These are phyloP conservation scores for Gossypium schwendimanii DNA, from an alignment of 441 rosid genomes.

Conservation along the genomic window DNA sequence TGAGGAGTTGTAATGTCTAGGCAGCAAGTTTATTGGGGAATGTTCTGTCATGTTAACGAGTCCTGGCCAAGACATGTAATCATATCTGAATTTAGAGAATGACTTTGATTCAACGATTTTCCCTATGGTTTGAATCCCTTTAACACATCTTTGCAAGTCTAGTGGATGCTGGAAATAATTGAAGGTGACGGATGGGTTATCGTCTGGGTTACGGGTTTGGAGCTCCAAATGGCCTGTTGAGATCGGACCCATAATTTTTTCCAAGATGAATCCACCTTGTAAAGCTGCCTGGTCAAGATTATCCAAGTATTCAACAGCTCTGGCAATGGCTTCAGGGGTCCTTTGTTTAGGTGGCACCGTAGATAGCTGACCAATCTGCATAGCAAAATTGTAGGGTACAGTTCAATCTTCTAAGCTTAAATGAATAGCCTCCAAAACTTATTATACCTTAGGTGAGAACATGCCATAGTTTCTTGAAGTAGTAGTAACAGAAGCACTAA, in stretches of 20 bases:
- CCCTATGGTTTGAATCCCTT: conserved; percentile 54
- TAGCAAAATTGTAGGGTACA: background rate
- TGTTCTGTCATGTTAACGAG: conserved; percentile 53
- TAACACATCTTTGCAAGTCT: conserved; percentile 57
- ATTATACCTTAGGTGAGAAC: conserved; percentile 54
- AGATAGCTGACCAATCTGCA: conserved; percentile 41
- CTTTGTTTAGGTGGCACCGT: conserved; percentile 25
- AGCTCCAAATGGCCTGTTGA: conserved; percentile 71
- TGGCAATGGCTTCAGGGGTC: conserved; percentile 42
- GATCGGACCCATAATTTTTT: conserved; percentile 65
- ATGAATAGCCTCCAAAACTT: background rate
- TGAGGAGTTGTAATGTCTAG: conserved; percentile 44
- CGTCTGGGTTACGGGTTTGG: conserved; percentile 39
- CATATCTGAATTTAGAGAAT: conserved; percentile 40
- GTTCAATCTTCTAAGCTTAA: background rate
- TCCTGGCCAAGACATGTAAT: conserved; percentile 25
- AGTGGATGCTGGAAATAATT: conserved; percentile 61
- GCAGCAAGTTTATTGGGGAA: conserved; percentile 57
- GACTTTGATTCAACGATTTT: conserved; percentile 53
- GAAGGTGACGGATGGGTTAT: conserved; percentile 74
- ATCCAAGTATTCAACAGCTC: conserved; percentile 37
- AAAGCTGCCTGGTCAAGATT: conserved; percentile 37
- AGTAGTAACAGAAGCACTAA: conserved; percentile 29
- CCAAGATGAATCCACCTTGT: conserved; percentile 68
- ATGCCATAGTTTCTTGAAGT: conserved; percentile 49